Base-by-base conservation (phyloP, 2,329 filamentous ascomycete genomes). In the Claviceps maximensis region DNA sequence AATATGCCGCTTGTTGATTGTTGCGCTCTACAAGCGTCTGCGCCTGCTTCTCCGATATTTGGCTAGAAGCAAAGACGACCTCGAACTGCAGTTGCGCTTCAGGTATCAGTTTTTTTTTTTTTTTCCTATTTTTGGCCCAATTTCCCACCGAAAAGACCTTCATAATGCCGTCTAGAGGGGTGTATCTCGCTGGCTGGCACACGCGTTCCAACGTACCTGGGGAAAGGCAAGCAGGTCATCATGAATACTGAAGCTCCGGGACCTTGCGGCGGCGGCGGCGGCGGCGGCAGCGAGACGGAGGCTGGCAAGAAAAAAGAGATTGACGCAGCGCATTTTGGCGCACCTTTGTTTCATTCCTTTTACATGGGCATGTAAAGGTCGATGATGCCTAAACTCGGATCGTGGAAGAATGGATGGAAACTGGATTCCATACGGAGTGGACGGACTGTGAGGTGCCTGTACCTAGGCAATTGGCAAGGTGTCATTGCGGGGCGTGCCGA, bases 171-270 rank as follows among this genome's bases (percentile, higher is more conserved):
- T 25, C 41, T 10, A 8, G 17, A 2, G n/a, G 19, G n/a, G 27
- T 29, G 31, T 33, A 8, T 33, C 9, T n/a, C 21, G 3, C 21
- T 8, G 6, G 25, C 31, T 10, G 5, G 15, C 47, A 36, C 17
- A 17, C 21, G 41, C 8, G 15, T 31, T 44, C 19, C 17, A 62
- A 62, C 74, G 58, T 74, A 91, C 87, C 77, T 93, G 88, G 12
- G 90, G 90, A 69, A 86, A 89, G 19, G 89, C 89, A 53, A 95
- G 77, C 50, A 95, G 69, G 65, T 96, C 90, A 64, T 95, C 88
- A 62, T 93, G 83, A 53, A 95, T 86, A 70, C 84, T 95, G 72
- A 95, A 95, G 52, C 74, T 71, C 8, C 71, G 72, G 47, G 76
- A 74, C 47, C 74, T 72, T 59, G 76, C 78, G 57, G 60, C 62